Evolutionary conservation across 768 basidiomycete genomes (phyloP).

Genomic region (Phanerochaete carnosa): DNA sequence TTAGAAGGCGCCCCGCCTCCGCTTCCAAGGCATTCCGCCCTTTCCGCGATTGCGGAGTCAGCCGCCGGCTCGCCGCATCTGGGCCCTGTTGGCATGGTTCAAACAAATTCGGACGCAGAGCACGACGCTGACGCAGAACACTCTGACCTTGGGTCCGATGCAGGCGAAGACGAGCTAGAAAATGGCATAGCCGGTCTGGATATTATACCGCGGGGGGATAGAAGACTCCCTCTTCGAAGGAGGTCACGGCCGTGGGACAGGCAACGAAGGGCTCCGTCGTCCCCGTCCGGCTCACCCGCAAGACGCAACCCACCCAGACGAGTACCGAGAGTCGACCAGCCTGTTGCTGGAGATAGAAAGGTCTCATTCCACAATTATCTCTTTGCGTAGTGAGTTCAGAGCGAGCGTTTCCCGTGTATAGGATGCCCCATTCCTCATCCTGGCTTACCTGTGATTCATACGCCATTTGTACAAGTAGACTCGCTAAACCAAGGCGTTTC

Average conservation of each 20-base stretch:
- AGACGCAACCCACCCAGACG: slow-evolving; percentile 31
- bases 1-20: slow-evolving; percentile 18
- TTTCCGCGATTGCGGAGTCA: slow-evolving; percentile 24
- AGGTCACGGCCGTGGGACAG: slow-evolving; percentile 29
- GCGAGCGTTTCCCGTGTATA: too few relatives aligned
- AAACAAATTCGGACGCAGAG: slow-evolving; percentile 23
- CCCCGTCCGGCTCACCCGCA: slow-evolving; percentile 54
- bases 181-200: slow-evolving; percentile 29
- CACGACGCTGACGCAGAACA: slow-evolving; percentile 10
- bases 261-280: slow-evolving; percentile 40
- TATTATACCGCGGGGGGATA: slow-evolving; percentile 19
- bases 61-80: slow-evolving; percentile 22
- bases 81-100: slow-evolving; percentile 26
- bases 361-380: slow-evolving; percentile 26
- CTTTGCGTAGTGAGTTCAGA: slow-evolving; percentile 16
- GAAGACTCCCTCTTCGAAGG: slow-evolving; percentile 23
- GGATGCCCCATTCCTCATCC: too few relatives aligned
- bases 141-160: background rate
- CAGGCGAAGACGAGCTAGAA: slow-evolving; percentile 20
- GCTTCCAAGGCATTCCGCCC: background rate
- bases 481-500: too few relatives aligned
- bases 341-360: background rate
- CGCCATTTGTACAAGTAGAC: too few relatives aligned
- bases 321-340: slow-evolving; percentile 13
- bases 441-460: too few relatives aligned